Evolutionary conservation across 331 rosid species (phyloP).

Genomic region (Saraca asoca): DNA sequence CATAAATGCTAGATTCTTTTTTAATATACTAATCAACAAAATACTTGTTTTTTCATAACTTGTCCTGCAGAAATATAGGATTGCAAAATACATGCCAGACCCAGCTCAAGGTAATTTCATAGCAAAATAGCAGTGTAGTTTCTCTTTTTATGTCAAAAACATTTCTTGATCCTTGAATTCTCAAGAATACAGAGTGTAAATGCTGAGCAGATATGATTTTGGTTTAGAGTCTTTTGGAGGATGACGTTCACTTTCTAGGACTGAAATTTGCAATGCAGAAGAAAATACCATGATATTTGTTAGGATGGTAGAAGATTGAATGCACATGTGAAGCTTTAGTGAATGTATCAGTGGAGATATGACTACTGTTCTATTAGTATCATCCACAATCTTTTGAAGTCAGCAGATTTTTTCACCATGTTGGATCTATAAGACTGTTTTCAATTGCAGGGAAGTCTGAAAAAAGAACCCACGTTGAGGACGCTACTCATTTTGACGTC

Average conservation of each 20-base stretch:
- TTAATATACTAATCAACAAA: neutral
- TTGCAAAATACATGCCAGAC: constrained; percentile 79
- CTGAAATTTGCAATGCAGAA: too few species aligned
- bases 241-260: too few species aligned
- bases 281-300: too few species aligned
- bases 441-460: constrained; percentile 70
- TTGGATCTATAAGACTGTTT: constrained; percentile 26
- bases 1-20: too few species aligned
- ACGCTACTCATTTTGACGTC: constrained; percentile 51
- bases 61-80: constrained; percentile 69
- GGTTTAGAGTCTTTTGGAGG: too few species aligned
- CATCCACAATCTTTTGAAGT: neutral
- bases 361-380: neutral
- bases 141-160: neutral
- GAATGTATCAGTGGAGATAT: too few species aligned
- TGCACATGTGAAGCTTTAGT: too few species aligned
- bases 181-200: neutral
- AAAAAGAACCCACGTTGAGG: constrained; percentile 42
- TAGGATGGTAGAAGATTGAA: too few species aligned
- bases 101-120: constrained; percentile 56
- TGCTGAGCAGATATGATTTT: constrained; percentile 6
- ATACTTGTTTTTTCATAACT: neutral
- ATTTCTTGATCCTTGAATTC: neutral
- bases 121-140: too few species aligned
- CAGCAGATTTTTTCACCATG: neutral